Evolutionary conservation across 1,284 basidiomycete species (phyloP).

Genomic region (Wallemia ichthyophaga): DNA sequence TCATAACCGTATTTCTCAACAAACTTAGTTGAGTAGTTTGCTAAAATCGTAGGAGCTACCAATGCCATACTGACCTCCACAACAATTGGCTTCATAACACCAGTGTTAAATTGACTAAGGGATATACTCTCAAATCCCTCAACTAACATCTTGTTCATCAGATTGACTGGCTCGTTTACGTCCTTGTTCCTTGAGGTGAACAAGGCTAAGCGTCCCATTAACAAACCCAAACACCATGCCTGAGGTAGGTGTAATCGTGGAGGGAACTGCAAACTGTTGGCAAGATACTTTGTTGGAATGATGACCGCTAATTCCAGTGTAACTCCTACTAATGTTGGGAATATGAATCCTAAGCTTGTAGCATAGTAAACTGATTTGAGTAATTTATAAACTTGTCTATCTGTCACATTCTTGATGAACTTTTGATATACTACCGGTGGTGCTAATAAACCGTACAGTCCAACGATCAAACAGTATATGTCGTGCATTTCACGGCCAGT

Average conservation of each 20-base stretch:
- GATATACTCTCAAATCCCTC: background rate
- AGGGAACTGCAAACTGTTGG: background rate
- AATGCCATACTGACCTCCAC: background rate
- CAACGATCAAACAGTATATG: background rate
- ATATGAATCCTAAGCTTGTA: background rate
- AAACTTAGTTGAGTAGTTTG: background rate
- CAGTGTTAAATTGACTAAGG: background rate
- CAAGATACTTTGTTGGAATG: background rate
- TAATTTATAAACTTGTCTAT: background rate
- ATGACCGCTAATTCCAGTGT: background rate
- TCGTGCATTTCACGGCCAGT: background rate
- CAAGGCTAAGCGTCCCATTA: background rate
- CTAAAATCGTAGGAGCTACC: background rate
- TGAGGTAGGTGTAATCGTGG: background rate
- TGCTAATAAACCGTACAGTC: background rate
- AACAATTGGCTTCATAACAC: background rate
- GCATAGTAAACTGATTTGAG: background rate
- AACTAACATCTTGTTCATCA: background rate
- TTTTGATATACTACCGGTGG: background rate
- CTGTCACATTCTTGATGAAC: background rate
- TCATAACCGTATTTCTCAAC: background rate
- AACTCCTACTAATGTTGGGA: background rate
- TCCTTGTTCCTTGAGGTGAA: background rate
- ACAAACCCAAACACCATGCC: background rate
- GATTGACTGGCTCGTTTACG: background rate